Base-by-base conservation (phyloP, 1,284 basidiomycete species). In the Puccinia novopanici region DNA sequence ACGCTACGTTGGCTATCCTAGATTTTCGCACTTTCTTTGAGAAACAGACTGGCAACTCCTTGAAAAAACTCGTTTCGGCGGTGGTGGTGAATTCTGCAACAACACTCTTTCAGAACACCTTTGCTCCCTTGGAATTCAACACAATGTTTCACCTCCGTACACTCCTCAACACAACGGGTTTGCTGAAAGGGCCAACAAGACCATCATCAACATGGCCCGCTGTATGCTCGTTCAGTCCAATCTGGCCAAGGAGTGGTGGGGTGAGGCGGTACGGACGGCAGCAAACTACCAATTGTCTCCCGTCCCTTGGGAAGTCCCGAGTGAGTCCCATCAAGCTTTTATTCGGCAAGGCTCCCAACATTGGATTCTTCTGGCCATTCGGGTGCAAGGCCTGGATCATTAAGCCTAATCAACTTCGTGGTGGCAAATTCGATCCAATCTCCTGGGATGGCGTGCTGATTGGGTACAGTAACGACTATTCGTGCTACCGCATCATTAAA, bases 401-500 rank as follows among this genome's bases (percentile, higher is more conserved):
- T 4, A 72, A 48, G 15, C 70, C 70, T 15, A 30, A 54, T 1
- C 19, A 52, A 22, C 17, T 40, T 8, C 42, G 50, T 3, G 37
- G 4, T 10, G n/a, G 27, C 34, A 72, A 72, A n/a, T 72, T 72
- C 22, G 70, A 72, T 27, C 19, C 70, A 3, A 30, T 72, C 5
- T 3, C 70, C 2, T 72, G 70, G 70, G 70, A 72, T 9, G 70
- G 24, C 3, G 34, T 72, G 10, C 22, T 72, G 1, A 22, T 72
- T 37, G 70, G 70, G 4, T 72, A 72, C 19, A 50, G 34, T 22
- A 72, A 72, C 19, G 15, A 55, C 27, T 52, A 52, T 30, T 72
- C 70, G 8, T n/a, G 22, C 27, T 72, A 72, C n/a, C 24, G 50
- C 9, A 34, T 34, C n/a, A 27, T 72, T 22, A 50, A 27, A 50